Base-by-base conservation (phyloP, 1,139 yeast species). In the Pichia sp. region DNA sequence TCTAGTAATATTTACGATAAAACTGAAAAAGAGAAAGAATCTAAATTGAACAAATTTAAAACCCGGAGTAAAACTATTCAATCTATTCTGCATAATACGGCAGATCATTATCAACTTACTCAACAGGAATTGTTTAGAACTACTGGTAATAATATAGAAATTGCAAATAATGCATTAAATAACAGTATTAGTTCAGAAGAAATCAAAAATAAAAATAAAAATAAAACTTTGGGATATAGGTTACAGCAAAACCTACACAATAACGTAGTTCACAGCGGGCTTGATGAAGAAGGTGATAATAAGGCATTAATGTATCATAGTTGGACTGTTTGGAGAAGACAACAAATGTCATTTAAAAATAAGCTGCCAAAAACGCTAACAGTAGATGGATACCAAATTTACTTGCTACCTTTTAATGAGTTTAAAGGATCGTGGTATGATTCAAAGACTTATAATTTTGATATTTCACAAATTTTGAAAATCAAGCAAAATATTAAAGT, bases 341-440 rank as follows among this genome's bases (percentile, higher is more conserved):
- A 89, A 61, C 88, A 83, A 45, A 81, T 90, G 72, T 83, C 95
- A 0, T 83, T 92, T 58, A 79, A 86, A 54, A 81, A 82, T 50
- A 77, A 89, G 47, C 87, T 88, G 53, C 96, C 90, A 56, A 79
- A 94, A 57, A 79, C 89, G 1, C 70, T 92, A 44, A 90, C 95
- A 1, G 78, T 92, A 40, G 97, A 92, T 65, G 97, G 97, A 26
- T 96, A 89, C 60, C 90, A 89, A 61, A 81, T 92, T 18, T 94
- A 90, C 62, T 76, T 92, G 47, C 81, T 90, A 59, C 97, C 97
- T 2, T 81, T 90, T 1, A 85, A 82, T 56, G 86, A 83, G 52
- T 81, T 81, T 48, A 78, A 79, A 57, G 81, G 77, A 9, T 58
- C 64, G 2, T 59, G 66, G 64, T 56, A 64, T 60, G 57, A 85